Evolutionary conservation across 164 flowering plant genomes (phyloP).

Genomic region (Kingdonia uniflora): DNA sequence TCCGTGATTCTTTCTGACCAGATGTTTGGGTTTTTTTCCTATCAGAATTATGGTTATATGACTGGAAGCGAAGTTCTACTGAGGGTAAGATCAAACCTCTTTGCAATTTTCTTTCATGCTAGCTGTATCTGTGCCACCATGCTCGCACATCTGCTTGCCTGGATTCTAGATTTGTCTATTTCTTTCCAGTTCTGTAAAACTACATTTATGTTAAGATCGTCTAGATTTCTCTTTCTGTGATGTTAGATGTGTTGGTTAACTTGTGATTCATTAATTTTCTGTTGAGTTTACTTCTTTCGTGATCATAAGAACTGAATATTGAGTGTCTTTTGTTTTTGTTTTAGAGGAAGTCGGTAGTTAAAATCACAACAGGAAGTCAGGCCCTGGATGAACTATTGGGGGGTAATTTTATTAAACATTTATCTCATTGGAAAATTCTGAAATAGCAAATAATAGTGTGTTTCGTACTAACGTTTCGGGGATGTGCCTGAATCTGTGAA

Average conservation of each 20-base stretch:
- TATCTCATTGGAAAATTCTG: neutral
- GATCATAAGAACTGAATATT: neutral
- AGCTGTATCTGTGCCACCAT: too few species aligned
- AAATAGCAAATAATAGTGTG: neutral
- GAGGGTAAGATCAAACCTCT: slow-evolving; percentile 38
- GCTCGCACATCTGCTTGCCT: too few species aligned
- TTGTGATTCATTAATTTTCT: too few species aligned
- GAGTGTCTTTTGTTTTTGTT: slow-evolving; percentile 8
- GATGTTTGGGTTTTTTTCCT: neutral
- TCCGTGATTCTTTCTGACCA: neutral
- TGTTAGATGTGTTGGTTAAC: too few species aligned
- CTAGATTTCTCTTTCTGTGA: too few species aligned
- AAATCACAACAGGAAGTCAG: slow-evolving; percentile 93
- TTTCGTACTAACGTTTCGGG: too few species aligned
- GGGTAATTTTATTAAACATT: slow-evolving; percentile 31
- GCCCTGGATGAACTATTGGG: slow-evolving; percentile 95
- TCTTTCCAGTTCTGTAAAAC: too few species aligned
- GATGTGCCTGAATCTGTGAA: slow-evolving; percentile 16
- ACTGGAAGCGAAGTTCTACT: slow-evolving; percentile 97
- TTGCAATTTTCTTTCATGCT: too few species aligned
- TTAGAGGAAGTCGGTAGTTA: slow-evolving; percentile 77
- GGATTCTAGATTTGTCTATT: too few species aligned
- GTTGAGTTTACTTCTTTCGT: neutral
- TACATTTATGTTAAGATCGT: too few species aligned
- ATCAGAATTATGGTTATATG: slow-evolving; percentile 89